phyloP scores from a whole-genome alignment of 192 early-diverging fungal species.

The Backusella parvicylindrica region DNA sequence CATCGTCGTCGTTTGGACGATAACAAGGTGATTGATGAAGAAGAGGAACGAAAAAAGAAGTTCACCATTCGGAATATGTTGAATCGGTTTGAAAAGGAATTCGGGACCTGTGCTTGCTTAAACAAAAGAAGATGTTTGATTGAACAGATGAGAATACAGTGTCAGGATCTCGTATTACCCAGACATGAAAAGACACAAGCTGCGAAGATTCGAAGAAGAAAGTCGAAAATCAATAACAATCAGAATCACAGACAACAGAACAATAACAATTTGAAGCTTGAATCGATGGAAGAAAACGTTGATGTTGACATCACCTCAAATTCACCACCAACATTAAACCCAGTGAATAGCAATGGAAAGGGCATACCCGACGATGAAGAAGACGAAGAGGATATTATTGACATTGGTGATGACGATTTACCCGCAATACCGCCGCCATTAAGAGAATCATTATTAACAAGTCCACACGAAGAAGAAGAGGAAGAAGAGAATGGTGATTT shows the following conservation, averaged over 20 bases:
- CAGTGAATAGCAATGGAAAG: not conserved
- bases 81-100: slow-evolving; percentile 32
- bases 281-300: slow-evolving; percentile 8
- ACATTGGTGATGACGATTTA: slow-evolving; percentile 24
- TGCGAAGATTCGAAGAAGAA: not conserved
- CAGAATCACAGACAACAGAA: not conserved
- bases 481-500: not conserved
- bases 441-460: slow-evolving; percentile 1
- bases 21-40: slow-evolving; percentile 24
- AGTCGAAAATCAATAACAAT: not conserved
- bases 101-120: slow-evolving; percentile 47
- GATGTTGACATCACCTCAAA: slow-evolving; percentile 26
- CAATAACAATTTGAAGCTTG: not conserved
- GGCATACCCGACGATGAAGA: slow-evolving; percentile 5
- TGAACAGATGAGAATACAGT: slow-evolving; percentile 36
- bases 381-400: slow-evolving; percentile 22
- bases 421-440: not conserved
- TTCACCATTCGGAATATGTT: slow-evolving; percentile 29
- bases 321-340: slow-evolving; percentile 8
- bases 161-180: not conserved
- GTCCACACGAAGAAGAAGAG: slow-evolving; percentile 12
- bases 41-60: slow-evolving; percentile 19
- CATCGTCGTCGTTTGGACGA: slow-evolving; percentile 13
- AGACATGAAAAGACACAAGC: not conserved
- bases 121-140: slow-evolving; percentile 39